Percentiles rank a stretch among this genome's conserved stretches.
These are phyloP conservation scores for Eucalyptus urophylla DNA, from an alignment of 345 rosid species.

Conservation along the genomic window DNA sequence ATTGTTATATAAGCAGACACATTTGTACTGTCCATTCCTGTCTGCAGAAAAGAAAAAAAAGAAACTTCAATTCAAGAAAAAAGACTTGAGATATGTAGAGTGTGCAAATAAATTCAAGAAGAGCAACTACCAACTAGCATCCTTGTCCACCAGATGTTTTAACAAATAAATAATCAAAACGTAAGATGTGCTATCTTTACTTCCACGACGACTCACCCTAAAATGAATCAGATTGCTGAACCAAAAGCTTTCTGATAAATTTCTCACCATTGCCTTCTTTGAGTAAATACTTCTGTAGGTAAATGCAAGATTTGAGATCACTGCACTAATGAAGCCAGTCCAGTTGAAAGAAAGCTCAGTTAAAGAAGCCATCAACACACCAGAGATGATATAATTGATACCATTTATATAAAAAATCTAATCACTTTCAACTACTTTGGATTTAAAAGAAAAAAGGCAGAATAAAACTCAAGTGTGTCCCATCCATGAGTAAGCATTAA, in stretches of 20 bases:
- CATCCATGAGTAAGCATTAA: neutral
- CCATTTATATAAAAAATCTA: neutral
- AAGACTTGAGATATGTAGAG: neutral
- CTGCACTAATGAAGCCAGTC: slow-evolving; percentile 89
- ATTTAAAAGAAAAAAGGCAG: neutral
- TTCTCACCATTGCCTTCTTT: slow-evolving; percentile 87
- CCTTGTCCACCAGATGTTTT: neutral
- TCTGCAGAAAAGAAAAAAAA: slow-evolving; percentile 25
- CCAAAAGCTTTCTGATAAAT: neutral
- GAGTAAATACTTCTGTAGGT: slow-evolving; percentile 93
- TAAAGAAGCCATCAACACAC: slow-evolving; percentile 84
- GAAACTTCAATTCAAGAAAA: neutral
- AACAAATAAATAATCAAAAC: neutral
- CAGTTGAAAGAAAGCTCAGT: slow-evolving; percentile 95
- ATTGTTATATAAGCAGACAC: slow-evolving; percentile 86
- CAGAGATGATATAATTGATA: slow-evolving; percentile 1
- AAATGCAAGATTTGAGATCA: slow-evolving; percentile 93
- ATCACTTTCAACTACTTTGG: neutral
- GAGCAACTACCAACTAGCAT: neutral
- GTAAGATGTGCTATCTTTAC: neutral
- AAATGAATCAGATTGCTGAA: neutral
- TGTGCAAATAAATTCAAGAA: neutral
- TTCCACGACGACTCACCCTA: neutral
- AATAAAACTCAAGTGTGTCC: neutral
- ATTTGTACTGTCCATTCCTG: slow-evolving; percentile 97